These are phyloP conservation scores for Pleurotus eryngii DNA, from an alignment of 768 basidiomycete genomes.

Conservation along the genomic window DNA sequence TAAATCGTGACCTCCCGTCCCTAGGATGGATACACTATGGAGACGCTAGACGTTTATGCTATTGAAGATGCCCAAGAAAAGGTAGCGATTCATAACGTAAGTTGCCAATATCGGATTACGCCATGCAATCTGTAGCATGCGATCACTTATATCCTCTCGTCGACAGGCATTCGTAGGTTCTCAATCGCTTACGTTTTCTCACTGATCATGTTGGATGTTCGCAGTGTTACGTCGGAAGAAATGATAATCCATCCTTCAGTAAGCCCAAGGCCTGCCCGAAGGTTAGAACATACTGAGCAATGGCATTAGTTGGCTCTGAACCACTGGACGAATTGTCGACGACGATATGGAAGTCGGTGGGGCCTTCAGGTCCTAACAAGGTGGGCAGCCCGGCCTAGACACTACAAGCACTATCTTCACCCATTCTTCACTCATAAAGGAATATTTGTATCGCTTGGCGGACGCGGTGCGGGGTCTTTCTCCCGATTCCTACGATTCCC, in stretches of 20 bases:
- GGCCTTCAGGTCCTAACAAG: slow-evolving; percentile 91
- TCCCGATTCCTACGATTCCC: slow-evolving; percentile 70
- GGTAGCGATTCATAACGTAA: slow-evolving; percentile 53
- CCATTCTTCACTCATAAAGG: slow-evolving; percentile 38
- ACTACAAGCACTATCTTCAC: not conserved
- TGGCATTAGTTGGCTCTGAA: slow-evolving; percentile 71
- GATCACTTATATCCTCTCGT: too few species aligned
- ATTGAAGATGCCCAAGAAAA: slow-evolving; percentile 48
- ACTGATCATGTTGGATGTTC: too few species aligned
- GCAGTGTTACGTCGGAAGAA: slow-evolving; percentile 84
- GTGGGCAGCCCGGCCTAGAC: slow-evolving; percentile 31
- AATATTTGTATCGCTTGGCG: slow-evolving; percentile 81
- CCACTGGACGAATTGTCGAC: slow-evolving; percentile 65
- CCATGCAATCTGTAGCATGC: not conserved
- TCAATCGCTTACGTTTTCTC: too few species aligned
- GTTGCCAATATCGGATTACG: slow-evolving; percentile 18
- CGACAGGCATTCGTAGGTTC: too few species aligned
- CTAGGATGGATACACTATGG: slow-evolving; percentile 89
- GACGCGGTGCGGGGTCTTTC: slow-evolving; percentile 71
- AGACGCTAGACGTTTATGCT: slow-evolving; percentile 71
- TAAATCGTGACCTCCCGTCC: not conserved
- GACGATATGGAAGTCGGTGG: slow-evolving; percentile 70
- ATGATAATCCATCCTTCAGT: slow-evolving; percentile 90
- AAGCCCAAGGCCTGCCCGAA: not conserved
- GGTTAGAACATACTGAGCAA: not conserved